These are phyloP conservation scores for Stephanodiscus triporus DNA, from an alignment of 108 stramenopile genomes.

Conservation along the genomic window DNA sequence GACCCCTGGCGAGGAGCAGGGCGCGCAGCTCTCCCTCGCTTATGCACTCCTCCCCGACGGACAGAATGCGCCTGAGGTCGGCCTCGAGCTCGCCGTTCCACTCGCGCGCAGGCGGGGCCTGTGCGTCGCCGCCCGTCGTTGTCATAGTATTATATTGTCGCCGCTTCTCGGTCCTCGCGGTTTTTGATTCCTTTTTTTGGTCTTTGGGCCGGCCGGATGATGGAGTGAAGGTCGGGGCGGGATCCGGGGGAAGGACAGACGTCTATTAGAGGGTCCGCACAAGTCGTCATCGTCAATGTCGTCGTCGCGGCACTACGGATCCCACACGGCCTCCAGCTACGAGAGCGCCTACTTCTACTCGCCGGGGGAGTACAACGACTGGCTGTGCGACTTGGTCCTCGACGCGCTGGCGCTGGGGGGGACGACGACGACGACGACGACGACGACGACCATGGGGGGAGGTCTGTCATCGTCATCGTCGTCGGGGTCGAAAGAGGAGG, in stretches of 20 bases:
- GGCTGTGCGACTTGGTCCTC: background rate
- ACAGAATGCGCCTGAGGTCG: conserved; percentile 76
- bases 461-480: conserved; percentile 6
- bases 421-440: too few relatives aligned
- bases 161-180: too few relatives aligned
- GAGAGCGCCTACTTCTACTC: background rate
- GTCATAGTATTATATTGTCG: too few relatives aligned
- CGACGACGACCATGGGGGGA: conserved; percentile 1
- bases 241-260: too few relatives aligned
- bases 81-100: conserved; percentile 78
- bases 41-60: conserved; percentile 91
- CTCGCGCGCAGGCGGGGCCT: conserved; percentile 39
- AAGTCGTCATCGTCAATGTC: too few relatives aligned
- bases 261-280: too few relatives aligned
- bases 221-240: too few relatives aligned
- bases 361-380: background rate
- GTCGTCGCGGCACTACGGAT: background rate
- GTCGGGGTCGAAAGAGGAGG: background rate
- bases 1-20: conserved; percentile 71
- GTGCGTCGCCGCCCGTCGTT: too few relatives aligned
- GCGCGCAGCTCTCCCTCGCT: conserved; percentile 62
- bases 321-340: background rate
- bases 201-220: too few relatives aligned
- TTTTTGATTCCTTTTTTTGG: too few relatives aligned
- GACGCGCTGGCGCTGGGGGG: background rate